These are phyloP conservation scores for Aspergillus bertholletiae DNA, from an alignment of 495 filamentous ascomycete genomes.

Conservation along the genomic window DNA sequence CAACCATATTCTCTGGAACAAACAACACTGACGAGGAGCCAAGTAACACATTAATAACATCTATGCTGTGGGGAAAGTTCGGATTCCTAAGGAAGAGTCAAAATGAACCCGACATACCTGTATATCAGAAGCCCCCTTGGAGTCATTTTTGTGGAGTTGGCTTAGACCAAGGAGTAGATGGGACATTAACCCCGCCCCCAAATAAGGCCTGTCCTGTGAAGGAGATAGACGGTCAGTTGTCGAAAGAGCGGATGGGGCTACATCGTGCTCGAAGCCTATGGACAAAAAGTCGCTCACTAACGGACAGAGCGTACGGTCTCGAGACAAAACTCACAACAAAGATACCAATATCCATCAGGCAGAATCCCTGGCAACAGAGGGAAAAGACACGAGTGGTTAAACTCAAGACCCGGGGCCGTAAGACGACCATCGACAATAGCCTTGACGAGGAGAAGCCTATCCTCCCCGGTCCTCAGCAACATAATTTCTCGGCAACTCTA, in stretches of 20 bases:
- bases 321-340: conserved; percentile 13
- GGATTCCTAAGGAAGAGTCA: conserved; percentile 14
- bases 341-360: conserved; percentile 7
- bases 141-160: conserved; percentile 16
- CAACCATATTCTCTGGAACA: conserved; percentile 1
- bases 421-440: conserved; percentile 1
- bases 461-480: neutral
- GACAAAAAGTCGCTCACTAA: conserved; percentile 15
- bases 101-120: neutral
- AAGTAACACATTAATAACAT: conserved; percentile 15
- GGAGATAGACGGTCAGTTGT: conserved; percentile 6
- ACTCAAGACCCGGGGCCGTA: conserved; percentile 11
- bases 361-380: conserved; percentile 11
- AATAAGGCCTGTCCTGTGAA: neutral
- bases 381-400: conserved; percentile 6
- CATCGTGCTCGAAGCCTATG: conserved; percentile 14
- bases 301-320: conserved; percentile 11
- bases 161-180: conserved; percentile 1
- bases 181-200: conserved; percentile 2
- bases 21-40: conserved; percentile 9
- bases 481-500: neutral
- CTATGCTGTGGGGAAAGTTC: conserved; percentile 27
- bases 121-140: conserved; percentile 12
- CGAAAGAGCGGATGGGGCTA: conserved; percentile 9
- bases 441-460: conserved; percentile 4